Evolutionary conservation across 2,329 filamentous ascomycete genomes (phyloP).

Genomic region (Beauveria sp.): DNA sequence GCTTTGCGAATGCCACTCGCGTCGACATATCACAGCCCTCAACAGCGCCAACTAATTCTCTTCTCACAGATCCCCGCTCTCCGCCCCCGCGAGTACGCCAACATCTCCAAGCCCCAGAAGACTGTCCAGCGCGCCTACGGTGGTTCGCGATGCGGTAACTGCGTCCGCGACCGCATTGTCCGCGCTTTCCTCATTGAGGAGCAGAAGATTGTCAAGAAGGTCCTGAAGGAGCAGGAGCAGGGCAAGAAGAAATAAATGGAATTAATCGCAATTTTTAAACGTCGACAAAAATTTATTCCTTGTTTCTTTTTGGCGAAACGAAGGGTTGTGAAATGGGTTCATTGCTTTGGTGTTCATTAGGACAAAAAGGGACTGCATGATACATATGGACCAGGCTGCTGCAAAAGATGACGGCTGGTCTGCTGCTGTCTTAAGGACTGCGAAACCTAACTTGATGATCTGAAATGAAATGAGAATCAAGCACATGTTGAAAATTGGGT

Average conservation of each 20-base stretch:
- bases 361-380: slow-evolving; percentile 42
- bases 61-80: slow-evolving; percentile 80
- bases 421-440: slow-evolving; percentile 38
- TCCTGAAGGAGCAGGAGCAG: slow-evolving; percentile 95
- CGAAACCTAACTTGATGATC: slow-evolving; percentile 36
- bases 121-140: slow-evolving; percentile 97
- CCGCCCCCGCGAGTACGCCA: slow-evolving; percentile 94
- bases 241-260: slow-evolving; percentile 58
- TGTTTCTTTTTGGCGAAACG: slow-evolving; percentile 18
- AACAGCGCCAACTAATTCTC: not conserved
- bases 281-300: slow-evolving; percentile 11
- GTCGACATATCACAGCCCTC: not conserved
- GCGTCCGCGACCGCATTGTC: slow-evolving; percentile 95
- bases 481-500: slow-evolving; percentile 13
- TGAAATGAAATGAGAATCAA: slow-evolving; percentile 38
- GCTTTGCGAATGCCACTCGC: slow-evolving; percentile 6
- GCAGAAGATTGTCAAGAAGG: slow-evolving; percentile 99
- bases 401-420: slow-evolving; percentile 29
- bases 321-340: slow-evolving; percentile 27
- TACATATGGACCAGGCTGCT: slow-evolving; percentile 28
- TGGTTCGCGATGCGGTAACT: slow-evolving; percentile 96
- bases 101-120: slow-evolving; percentile 98
- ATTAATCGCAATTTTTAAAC: slow-evolving; percentile 5
- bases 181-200: slow-evolving; percentile 99
- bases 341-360: slow-evolving; percentile 48